Evolutionary conservation across 371 early-diverging fungal genomes (phyloP).

Genomic region (Saksenaea oblongispora): DNA sequence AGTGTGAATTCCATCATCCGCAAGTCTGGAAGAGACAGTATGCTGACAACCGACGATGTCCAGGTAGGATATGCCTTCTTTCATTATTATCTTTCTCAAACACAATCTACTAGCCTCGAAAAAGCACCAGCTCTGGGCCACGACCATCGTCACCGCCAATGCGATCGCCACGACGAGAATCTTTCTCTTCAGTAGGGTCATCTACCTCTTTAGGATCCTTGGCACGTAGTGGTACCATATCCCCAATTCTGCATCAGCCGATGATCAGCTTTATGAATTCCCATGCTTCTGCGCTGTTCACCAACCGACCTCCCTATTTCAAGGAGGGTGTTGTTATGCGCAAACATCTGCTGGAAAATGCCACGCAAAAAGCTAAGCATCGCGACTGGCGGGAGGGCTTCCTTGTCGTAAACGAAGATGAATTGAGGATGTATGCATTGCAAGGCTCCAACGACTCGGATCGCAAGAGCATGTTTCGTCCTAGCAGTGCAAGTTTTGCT

Average conservation of each 20-base stretch:
- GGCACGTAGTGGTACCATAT: slow-evolving; percentile 1
- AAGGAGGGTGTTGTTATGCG: slow-evolving; percentile 84
- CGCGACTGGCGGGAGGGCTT: slow-evolving; percentile 88
- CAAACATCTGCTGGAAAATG: slow-evolving; percentile 80
- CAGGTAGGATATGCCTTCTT: slow-evolving; percentile 15
- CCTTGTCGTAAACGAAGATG: slow-evolving; percentile 72
- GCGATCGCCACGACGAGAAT: slow-evolving; percentile 5
- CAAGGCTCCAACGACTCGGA: slow-evolving; percentile 47
- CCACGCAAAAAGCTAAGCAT: slow-evolving; percentile 77
- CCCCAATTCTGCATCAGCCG: slow-evolving; percentile 21
- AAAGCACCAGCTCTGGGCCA: slow-evolving; percentile 26
- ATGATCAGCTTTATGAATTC: slow-evolving; percentile 29
- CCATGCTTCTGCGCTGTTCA: slow-evolving; percentile 24
- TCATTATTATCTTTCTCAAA: background rate
- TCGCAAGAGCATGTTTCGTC: slow-evolving; percentile 30
- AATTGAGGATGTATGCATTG: slow-evolving; percentile 76
- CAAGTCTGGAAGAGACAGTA: slow-evolving; percentile 31
- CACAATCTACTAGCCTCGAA: slow-evolving; percentile 22
- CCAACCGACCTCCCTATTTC: slow-evolving; percentile 45
- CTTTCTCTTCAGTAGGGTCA: slow-evolving; percentile 16
- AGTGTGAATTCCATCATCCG: slow-evolving; percentile 36
- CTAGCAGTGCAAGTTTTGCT: slow-evolving; percentile 30
- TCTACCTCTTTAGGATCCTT: slow-evolving; percentile 10
- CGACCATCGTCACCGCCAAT: slow-evolving; percentile 13
- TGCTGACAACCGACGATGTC: slow-evolving; percentile 28